A percentile compares a stretch with the other conserved stretches of the same genome.
Conservation (phyloP, 306 rosid genomes). For the Dalbergia oliveri region DNA sequence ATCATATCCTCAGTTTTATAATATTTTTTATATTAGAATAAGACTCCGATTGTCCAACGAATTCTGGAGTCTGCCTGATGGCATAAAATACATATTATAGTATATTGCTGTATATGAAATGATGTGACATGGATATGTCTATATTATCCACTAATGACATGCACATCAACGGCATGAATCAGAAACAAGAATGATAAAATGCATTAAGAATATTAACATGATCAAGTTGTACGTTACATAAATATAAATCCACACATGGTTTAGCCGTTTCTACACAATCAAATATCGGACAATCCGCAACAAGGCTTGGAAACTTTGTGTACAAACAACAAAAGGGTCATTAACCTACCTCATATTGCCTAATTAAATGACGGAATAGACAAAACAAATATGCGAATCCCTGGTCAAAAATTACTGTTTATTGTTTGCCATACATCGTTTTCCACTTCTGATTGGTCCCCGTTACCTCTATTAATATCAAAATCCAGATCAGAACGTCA, state of each 20-base stretch:
- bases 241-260: constrained; percentile 1
- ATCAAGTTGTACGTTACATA: background rate
- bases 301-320: background rate
- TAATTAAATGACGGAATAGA: constrained; percentile 36
- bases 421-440: constrained; percentile 20
- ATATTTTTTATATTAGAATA: background rate
- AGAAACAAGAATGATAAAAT: background rate
- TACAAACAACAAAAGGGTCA: background rate
- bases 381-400: constrained; percentile 9
- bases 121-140: background rate
- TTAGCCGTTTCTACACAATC: constrained; percentile 12
- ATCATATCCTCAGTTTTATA: background rate
- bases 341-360: background rate
- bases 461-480: background rate
- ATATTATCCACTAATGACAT: constrained; percentile 5
- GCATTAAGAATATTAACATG: background rate
- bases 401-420: constrained; percentile 28
- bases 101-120: background rate
- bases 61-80: constrained; percentile 1
- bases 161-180: background rate
- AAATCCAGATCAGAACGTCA: constrained; percentile 1
- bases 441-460: constrained; percentile 36
- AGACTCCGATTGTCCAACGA: background rate
- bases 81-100: background rate
- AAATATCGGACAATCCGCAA: background rate